Evolutionary conservation across 2,329 filamentous ascomycete genomes (phyloP), one percentile per base, ranked within the genome.

Genomic region (Aureobasidium leucospermi): DNA sequence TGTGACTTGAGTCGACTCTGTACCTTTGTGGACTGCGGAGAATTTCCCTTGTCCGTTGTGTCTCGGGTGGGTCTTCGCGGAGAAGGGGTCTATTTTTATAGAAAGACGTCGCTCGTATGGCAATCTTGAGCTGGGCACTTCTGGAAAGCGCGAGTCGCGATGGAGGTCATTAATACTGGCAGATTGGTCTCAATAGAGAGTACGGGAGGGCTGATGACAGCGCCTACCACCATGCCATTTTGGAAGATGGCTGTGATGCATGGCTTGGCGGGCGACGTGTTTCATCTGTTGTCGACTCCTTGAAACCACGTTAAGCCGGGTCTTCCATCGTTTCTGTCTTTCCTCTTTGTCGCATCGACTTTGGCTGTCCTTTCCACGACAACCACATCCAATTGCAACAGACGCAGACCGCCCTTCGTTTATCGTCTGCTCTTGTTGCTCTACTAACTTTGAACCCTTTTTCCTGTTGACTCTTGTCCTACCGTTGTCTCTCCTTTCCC

Each of bases 401-500:
- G 32, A n/a, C 55, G 34, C 23, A 23, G 43, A 46, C 7, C 34
- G 42, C 41, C 43, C 42, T 32, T 58, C 55, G 55, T 48, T 48
- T 58, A 39, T 58, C 43, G 52, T 46, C 34, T 41, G 55, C 43
- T 32, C 34, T 56, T 28, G 41, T 47, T 57, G 52, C 19, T 15
- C 9, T 46, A 48, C 43, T 47, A 23, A 32, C 55, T 47, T 41
- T 39, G 42, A 48, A 58, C 43, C 55, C 28, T 58, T 58, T 56
- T 47, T 47, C 34, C 32, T 48, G n/a, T 59, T 59, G 47, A 46
- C 58, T 47, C 46, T 59, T 48, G 60, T 61, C 39, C 55, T 47
- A 58, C 57, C 60, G 42, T 42, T 52, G 60, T 29, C 53, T 58
- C 55, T 58, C 55, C 55, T 58, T 58, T 58, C 55, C 55, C 55